Base-by-base conservation (phyloP, 1,284 basidiomycete species). In the Ganoderma lucidum region DNA sequence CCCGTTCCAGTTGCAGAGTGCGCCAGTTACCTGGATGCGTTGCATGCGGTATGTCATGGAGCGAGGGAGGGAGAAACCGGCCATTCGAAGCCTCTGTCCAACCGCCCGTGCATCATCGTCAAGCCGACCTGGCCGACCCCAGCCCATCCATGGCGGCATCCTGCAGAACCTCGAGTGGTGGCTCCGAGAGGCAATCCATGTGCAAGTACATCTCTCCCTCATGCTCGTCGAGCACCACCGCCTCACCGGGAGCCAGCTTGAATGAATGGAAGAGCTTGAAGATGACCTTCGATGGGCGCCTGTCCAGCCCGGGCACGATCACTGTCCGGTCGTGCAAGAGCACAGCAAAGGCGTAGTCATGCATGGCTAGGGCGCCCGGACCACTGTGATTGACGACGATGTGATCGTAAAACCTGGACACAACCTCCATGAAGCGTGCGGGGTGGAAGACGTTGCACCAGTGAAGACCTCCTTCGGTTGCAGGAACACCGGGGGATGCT, bases 221-320 rank as follows among this genome's bases (percentile, higher is more conserved):
- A 30, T 59, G 32, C 0, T 59, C 4, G 35, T 37, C 56, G n/a
- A n/a, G 32, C 19, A 30, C 56, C 3, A 30, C 30, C 15, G n/a
- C 41, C 61, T 62, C 61, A 4, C 23, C 45, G 1, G 23, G 9
- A 9, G 45, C 45, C 8, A 62, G 5, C n/a, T 44, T 62, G 41
- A 62, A 30, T 19, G 61, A 44, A 8, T n/a, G 61, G 17, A 30
- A 44, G 12, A 62, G 61, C 61, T 44, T 48, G 61, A 62, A 62
- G 12, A 62, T 14, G 15, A 19, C 39, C 37, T n/a, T 37, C 1
- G 56, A 35, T 14, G 56, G 42, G 32, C 17, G 44, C 6, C 37
- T 6, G 56, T 48, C 23, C 14, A 32, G 19, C 12, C 32, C 39
- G 1, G 9, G 9, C 23, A 28, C 32, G 6, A 51, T 53, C 35